phyloP scores from a whole-genome alignment of 345 rosid species.

The Populus davidiana region DNA sequence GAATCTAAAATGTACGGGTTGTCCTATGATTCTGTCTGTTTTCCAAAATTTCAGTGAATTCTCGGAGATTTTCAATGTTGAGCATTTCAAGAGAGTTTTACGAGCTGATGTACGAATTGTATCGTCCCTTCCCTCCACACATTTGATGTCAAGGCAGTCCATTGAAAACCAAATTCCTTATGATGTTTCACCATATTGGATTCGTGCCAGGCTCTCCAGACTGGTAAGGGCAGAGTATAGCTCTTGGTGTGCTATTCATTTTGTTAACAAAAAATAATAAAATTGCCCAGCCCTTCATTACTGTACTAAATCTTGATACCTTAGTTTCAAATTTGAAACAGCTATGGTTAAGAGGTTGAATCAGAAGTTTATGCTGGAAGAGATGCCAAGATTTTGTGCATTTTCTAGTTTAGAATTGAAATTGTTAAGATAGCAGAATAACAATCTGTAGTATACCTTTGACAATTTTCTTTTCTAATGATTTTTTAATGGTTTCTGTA shows the following conservation, averaged over 20 bases:
- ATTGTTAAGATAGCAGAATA: not conserved
- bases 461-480: not conserved
- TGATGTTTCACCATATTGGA: constrained; percentile 64
- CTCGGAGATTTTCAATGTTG: constrained; percentile 53
- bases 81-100: constrained; percentile 65
- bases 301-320: not conserved
- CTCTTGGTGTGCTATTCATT: not conserved
- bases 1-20: not conserved
- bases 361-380: not conserved
- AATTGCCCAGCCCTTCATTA: not conserved
- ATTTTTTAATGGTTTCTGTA: constrained; percentile 22
- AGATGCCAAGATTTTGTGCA: not conserved
- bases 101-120: constrained; percentile 57
- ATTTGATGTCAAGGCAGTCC: constrained; percentile 55
- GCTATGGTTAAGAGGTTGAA: not conserved
- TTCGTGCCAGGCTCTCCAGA: constrained; percentile 59
- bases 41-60: constrained; percentile 51
- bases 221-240: constrained; percentile 25
- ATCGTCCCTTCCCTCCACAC: constrained; percentile 67
- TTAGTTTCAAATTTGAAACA: not conserved
- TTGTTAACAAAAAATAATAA: too few relatives aligned
- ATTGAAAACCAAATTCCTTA: constrained; percentile 54
- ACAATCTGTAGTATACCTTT: not conserved
- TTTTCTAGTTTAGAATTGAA: not conserved
- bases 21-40: not conserved